These are phyloP conservation scores for Plasmodium fragile DNA, from an alignment of 169 alveolate genomes.

Conservation along the genomic window DNA sequence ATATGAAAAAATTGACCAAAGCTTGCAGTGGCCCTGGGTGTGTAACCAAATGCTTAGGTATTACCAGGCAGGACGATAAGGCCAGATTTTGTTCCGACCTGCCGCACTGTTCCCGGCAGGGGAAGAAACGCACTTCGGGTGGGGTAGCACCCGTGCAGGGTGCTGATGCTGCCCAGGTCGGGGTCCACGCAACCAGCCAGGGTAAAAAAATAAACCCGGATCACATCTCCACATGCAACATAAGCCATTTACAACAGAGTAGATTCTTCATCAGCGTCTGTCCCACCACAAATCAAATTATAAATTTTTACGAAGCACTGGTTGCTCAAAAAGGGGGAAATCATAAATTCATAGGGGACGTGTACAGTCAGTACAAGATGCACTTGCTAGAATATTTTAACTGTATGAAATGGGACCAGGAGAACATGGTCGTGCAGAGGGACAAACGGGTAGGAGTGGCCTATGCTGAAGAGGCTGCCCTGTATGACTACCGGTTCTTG, in stretches of 20 bases:
- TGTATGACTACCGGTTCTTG: constrained; percentile 59
- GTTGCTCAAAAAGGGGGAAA: background rate
- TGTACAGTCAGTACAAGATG: constrained; percentile 16
- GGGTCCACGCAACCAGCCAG: background rate
- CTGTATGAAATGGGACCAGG: constrained; percentile 43
- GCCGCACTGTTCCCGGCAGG: background rate
- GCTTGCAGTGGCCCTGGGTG: constrained; percentile 79
- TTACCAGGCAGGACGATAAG: constrained; percentile 49
- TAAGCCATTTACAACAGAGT: constrained; percentile 22
- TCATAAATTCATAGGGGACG: background rate
- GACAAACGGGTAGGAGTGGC: constrained; percentile 48
- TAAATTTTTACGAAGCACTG: constrained; percentile 45
- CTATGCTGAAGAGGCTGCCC: constrained; percentile 65
- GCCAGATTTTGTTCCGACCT: background rate
- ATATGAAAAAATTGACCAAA: constrained; percentile 32
- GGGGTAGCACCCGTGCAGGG: background rate
- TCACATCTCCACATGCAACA: constrained; percentile 13
- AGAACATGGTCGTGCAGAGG: constrained; percentile 8
- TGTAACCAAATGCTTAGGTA: constrained; percentile 75
- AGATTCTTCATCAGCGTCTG: constrained; percentile 51
- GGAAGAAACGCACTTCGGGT: background rate
- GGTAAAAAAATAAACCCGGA: background rate
- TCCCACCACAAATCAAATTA: constrained; percentile 13
- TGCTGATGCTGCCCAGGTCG: background rate
- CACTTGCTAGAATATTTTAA: constrained; percentile 31